Base-by-base conservation (phyloP, 441 rosid genomes). In the Theobroma grandiflorum region DNA sequence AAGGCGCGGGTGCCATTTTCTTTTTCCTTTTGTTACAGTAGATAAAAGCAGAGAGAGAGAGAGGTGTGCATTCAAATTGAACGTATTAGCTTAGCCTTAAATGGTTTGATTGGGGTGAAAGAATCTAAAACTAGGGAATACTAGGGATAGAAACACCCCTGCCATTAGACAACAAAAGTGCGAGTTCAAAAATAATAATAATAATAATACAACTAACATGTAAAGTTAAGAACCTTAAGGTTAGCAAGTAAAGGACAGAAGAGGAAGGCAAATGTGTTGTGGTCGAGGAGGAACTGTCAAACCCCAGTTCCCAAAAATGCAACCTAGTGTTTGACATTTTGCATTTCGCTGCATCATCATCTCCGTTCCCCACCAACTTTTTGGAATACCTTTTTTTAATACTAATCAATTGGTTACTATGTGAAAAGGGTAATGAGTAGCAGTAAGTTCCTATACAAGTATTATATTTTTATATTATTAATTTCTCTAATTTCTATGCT, bases 261-360 rank as follows among this genome's bases (percentile, higher is more conserved):
- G 63, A 55, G 78, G 40, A 62, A 33, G 72, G 65, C 58, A 35
- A 62, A 26, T 11, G 52, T 63, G 68, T 31, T 63, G 35, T n/a
- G 84, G 83, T 76, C 81, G 87, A 85, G 79, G 80, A 64, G 77
- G 74, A 80, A 78, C 79, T 81, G 87, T 85, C 85, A 83, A 83
- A 78, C 85, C 80, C 86, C 94, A 77, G 76, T 87, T 87, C 91
- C 95, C 93, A 78, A 84, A 84, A 85, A 83, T 72, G 82, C 84
- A 88, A 84, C 87, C 81, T 90, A 86, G 94, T 82, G 90, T 90
- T 94, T 92, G 98, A 94, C 97, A 88, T 92, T 92, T 94, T 91
- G 94, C 92, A 87, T 84, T 87, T 86, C 75, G 76, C 84, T 82
- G 85, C 91, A 84, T 84, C 86, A 76, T 75, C 75, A 45, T 82